A percentile compares a stretch with the other conserved stretches of the same genome.
Evolutionary conservation across 2,329 filamentous ascomycete species (phyloP).

Genomic region (Fonsecaea nubica): DNA sequence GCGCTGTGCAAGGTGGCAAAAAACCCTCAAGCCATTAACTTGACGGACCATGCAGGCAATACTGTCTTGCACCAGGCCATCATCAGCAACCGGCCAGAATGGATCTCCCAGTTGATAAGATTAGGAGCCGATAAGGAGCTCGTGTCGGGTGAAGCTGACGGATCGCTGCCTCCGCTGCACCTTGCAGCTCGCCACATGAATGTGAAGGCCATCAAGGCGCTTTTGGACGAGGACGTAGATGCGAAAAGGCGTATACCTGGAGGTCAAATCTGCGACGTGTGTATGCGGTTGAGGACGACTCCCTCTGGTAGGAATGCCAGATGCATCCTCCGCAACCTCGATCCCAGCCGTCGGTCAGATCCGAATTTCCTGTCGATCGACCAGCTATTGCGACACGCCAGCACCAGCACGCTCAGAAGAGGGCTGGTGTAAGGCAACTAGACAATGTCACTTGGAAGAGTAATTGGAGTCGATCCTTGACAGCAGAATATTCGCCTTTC

Average conservation of each 20-base stretch:
- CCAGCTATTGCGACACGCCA: no score
- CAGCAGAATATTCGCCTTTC: no score
- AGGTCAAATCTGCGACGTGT: background rate
- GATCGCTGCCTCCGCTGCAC: slow-evolving; percentile 2
- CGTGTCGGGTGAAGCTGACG: background rate
- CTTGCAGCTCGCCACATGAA: background rate
- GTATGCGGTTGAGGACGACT: background rate
- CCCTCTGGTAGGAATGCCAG: slow-evolving; percentile 2
- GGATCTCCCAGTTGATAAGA: slow-evolving; percentile 1
- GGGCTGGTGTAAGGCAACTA: no score
- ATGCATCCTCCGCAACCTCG: slow-evolving; percentile 8
- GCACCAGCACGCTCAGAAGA: no score
- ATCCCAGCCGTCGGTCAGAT: background rate
- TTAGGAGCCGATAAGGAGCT: slow-evolving; percentile 4
- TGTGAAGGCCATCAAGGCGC: background rate
- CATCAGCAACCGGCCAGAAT: background rate
- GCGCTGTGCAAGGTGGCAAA: slow-evolving; percentile 4
- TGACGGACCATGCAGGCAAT: background rate
- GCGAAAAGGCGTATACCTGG: background rate
- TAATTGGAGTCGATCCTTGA: no score
- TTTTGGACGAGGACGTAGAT: background rate
- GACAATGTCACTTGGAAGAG: no score
- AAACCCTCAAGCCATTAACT: background rate
- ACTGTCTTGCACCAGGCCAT: slow-evolving; percentile 4
- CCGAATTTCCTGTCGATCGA: background rate